Conservation (phyloP, 2,329 filamentous ascomycete species). For the Fusarium keratoplasticum region DNA sequence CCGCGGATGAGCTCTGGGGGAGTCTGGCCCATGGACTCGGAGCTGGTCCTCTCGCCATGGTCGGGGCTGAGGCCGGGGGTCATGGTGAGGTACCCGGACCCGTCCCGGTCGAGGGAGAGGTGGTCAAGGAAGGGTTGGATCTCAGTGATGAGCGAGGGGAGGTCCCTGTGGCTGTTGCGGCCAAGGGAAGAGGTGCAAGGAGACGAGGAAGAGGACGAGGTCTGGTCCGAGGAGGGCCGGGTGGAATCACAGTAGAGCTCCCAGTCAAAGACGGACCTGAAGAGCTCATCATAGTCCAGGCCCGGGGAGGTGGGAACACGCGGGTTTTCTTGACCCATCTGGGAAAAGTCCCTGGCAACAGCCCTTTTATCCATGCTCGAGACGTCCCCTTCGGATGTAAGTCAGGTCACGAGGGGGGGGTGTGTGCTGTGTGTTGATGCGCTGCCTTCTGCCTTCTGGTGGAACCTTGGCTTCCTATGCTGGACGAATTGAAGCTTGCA, state of each 20-base stretch:
- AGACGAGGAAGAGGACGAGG: constrained; percentile 36
- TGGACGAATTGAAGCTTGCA: constrained; percentile 53
- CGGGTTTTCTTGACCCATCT: constrained; percentile 52
- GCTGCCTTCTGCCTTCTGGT: constrained; percentile 46
- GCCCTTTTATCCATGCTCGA: constrained; percentile 51
- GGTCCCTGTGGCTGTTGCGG: constrained; percentile 45
- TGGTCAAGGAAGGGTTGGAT: constrained; percentile 49
- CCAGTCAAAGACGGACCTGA: constrained; percentile 54
- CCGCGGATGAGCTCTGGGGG: constrained; percentile 53
- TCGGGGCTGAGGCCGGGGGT: constrained; percentile 49
- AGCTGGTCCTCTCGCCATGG: constrained; percentile 47
- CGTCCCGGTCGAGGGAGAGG: constrained; percentile 48
- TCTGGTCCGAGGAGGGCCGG: constrained; percentile 45
- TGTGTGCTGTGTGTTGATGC: neutral
- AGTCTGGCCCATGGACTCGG: constrained; percentile 53
- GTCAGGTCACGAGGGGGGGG: constrained; percentile 52
- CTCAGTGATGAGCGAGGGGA: constrained; percentile 51
- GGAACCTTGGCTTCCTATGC: constrained; percentile 53
- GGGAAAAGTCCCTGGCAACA: constrained; percentile 48
- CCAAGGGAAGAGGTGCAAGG: constrained; percentile 25
- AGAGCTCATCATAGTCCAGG: constrained; percentile 49
- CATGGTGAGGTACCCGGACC: constrained; percentile 50
- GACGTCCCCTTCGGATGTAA: constrained; percentile 49
- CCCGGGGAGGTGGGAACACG: constrained; percentile 51
- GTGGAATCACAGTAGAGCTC: constrained; percentile 49